Percentiles rank a stretch among this genome's conserved stretches.
phyloP scores from a whole-genome alignment of 257 asterid species.

The Hygrophila difformis region DNA sequence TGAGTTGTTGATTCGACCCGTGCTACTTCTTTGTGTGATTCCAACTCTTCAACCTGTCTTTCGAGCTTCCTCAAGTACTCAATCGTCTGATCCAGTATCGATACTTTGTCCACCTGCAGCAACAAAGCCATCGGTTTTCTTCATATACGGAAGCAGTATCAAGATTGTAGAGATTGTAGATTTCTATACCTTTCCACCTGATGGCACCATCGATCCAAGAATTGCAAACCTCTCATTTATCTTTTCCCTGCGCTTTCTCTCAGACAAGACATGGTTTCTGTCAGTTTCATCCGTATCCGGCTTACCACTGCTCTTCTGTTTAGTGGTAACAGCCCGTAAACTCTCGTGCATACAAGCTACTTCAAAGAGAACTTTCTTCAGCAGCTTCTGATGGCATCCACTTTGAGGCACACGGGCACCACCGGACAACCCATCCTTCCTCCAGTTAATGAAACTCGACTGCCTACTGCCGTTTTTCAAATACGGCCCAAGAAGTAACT shows the following conservation, averaged over 20 bases:
- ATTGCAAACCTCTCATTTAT: conserved; percentile 55
- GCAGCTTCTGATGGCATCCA: conserved; percentile 40
- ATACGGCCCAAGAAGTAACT: conserved; percentile 56
- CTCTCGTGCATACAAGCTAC: conserved; percentile 51
- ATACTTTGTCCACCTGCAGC: conserved; percentile 76
- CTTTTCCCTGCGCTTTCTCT: conserved; percentile 71
- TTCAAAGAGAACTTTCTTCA: conserved; percentile 62
- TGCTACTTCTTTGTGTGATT: conserved; percentile 36
- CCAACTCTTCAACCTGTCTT: conserved; percentile 51
- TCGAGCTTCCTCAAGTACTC: conserved; percentile 67
- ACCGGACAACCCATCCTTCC: conserved; percentile 30
- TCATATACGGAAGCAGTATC: neutral
- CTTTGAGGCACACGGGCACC: conserved; percentile 14
- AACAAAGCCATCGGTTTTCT: conserved; percentile 3
- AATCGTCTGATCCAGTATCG: conserved; percentile 75
- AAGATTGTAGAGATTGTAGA: neutral
- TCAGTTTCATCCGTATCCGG: conserved; percentile 44
- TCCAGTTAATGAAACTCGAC: conserved; percentile 72
- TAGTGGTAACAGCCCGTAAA: conserved; percentile 21
- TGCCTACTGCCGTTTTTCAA: conserved; percentile 35
- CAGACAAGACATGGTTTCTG: conserved; percentile 53
- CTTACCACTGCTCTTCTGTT: conserved; percentile 26
- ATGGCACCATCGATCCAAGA: conserved; percentile 73
- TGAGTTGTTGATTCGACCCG: conserved; percentile 31
- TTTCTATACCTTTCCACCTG: conserved; percentile 66